phyloP scores from a whole-genome alignment of 179 eudicot species.

The Patellifolia procumbens region DNA sequence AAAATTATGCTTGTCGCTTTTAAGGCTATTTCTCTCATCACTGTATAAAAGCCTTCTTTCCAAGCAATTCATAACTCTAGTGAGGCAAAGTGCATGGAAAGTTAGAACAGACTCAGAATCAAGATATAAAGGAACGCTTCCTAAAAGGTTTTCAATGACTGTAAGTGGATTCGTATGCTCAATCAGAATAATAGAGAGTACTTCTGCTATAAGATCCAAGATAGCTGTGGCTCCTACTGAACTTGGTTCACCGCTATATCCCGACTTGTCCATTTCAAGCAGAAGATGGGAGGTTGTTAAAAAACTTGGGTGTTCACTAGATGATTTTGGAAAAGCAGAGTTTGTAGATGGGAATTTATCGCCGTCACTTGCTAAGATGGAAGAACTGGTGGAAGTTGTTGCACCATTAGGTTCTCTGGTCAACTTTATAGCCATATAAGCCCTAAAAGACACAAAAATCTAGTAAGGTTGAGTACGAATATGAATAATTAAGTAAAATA shows the following conservation, averaged over 20 bases:
- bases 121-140: constrained; percentile 70
- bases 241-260: constrained; percentile 79
- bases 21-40: constrained; percentile 67
- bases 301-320: constrained; percentile 40
- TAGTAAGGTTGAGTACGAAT: not conserved
- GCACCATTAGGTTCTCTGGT: constrained; percentile 50
- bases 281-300: constrained; percentile 56
- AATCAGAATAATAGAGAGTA: constrained; percentile 64
- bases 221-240: constrained; percentile 92
- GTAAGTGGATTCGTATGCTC: constrained; percentile 69
- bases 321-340: constrained; percentile 41
- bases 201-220: constrained; percentile 83
- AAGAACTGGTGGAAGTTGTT: constrained; percentile 55
- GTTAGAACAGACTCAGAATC: constrained; percentile 75
- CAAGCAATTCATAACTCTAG: constrained; percentile 79
- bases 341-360: constrained; percentile 50
- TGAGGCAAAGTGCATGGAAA: constrained; percentile 77
- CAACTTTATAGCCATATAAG: constrained; percentile 72
- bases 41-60: constrained; percentile 81
- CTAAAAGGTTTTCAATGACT: constrained; percentile 56
- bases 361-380: constrained; percentile 45
- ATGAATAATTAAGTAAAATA: not conserved
- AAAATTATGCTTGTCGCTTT: constrained; percentile 69
- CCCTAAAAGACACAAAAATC: constrained; percentile 44
- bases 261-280: constrained; percentile 70